Percentiles rank a stretch among this genome's conserved stretches.
phyloP scores from a whole-genome alignment of 169 alveolate species.

The Cryptosporidium meleagridis region DNA sequence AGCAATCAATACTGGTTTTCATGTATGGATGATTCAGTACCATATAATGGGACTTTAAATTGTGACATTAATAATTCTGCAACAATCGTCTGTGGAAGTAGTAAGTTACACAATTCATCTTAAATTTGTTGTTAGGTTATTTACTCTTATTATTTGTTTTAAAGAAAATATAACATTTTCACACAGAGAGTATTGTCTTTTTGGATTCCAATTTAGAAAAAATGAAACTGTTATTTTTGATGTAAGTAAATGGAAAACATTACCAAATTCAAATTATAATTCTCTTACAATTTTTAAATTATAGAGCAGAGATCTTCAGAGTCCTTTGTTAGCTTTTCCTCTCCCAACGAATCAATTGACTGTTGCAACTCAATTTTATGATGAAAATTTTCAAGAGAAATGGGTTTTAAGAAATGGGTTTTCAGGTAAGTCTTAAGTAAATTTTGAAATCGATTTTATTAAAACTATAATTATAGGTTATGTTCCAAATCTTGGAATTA shows the following conservation, averaged over 20 bases:
- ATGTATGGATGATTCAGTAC: constrained; percentile 7
- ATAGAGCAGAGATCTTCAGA: constrained; percentile 33
- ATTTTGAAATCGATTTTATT: background rate
- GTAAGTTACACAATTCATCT: constrained; percentile 3
- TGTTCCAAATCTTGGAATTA: background rate
- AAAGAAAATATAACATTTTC: constrained; percentile 11
- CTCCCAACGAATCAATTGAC: constrained; percentile 1
- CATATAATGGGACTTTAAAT: constrained; percentile 1
- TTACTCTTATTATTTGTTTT: background rate
- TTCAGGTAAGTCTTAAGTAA: constrained; percentile 31
- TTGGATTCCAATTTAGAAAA: constrained; percentile 43
- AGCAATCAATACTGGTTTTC: background rate
- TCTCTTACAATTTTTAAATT: background rate
- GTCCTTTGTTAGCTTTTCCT: constrained; percentile 31
- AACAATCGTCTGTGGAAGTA: constrained; percentile 24
- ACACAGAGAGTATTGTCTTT: constrained; percentile 18
- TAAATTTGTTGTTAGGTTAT: background rate
- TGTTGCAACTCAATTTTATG: background rate
- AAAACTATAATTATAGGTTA: background rate
- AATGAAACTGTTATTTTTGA: constrained; percentile 47
- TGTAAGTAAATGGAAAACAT: constrained; percentile 7
- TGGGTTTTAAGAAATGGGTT: constrained; percentile 41
- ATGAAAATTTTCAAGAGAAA: background rate
- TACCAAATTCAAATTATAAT: background rate
- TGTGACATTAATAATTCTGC: constrained; percentile 9